Conservation (phyloP, 805 yeast species). For the Yamadazyma akitaensis region DNA sequence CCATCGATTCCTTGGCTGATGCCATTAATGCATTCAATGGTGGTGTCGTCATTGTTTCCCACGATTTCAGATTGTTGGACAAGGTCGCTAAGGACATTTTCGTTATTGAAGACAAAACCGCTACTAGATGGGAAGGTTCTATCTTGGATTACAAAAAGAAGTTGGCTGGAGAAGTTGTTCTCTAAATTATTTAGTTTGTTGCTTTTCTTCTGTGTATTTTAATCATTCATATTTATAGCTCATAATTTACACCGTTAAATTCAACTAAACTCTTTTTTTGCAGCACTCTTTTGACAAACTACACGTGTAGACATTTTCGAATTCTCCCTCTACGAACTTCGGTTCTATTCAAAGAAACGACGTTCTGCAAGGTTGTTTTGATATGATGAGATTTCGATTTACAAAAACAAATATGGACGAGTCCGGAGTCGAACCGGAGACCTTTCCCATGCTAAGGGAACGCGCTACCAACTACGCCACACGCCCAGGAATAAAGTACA, state of each 20-base stretch:
- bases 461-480: conserved; percentile 51
- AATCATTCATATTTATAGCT: conserved; percentile 6
- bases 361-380: too few relatives aligned
- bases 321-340: too few relatives aligned
- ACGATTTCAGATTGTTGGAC: conserved; percentile 96
- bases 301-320: too few relatives aligned
- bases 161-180: conserved; percentile 86
- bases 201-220: conserved; percentile 10
- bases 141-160: conserved; percentile 91
- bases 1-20: conserved; percentile 95
- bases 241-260: conserved; percentile 1
- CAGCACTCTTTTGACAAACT: too few relatives aligned
- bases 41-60: conserved; percentile 98
- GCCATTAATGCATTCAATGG: conserved; percentile 94
- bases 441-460: conserved; percentile 33
- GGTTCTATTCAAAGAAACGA: background rate
- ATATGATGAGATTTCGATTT: too few relatives aligned
- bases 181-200: conserved; percentile 24
- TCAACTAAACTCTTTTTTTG: background rate
- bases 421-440: conserved; percentile 30
- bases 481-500: too few relatives aligned
- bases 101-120: conserved; percentile 93
- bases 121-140: conserved; percentile 93
- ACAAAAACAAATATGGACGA: conserved; percentile 19
- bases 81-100: conserved; percentile 96